These are phyloP conservation scores for Emergomyces africanus DNA, from an alignment of 2,329 filamentous ascomycete species.

Conservation along the genomic window DNA sequence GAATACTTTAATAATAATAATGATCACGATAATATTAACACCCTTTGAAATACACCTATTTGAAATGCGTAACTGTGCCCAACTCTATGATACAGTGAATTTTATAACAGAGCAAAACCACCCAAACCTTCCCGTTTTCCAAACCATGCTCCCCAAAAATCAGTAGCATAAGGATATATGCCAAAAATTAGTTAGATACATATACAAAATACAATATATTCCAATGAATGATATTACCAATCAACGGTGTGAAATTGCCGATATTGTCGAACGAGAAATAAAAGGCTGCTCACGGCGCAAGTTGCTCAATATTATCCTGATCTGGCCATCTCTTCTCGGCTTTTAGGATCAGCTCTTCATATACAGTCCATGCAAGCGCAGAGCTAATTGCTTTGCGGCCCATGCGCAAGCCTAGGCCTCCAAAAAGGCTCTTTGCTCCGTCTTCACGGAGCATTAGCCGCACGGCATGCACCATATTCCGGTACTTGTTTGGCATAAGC, in stretches of 20 bases:
- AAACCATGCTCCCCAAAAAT: background rate
- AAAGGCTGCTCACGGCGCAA: background rate
- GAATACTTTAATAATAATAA: background rate
- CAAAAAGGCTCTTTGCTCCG: conserved; percentile 66
- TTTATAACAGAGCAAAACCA: background rate
- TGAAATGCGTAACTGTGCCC: background rate
- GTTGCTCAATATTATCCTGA: conserved; percentile 15
- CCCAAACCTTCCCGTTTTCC: background rate
- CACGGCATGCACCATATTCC: conserved; percentile 67
- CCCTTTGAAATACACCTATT: background rate
- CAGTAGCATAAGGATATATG: background rate
- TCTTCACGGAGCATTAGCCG: conserved; percentile 71
- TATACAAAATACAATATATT: background rate
- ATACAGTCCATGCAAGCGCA: conserved; percentile 93
- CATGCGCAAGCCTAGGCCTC: conserved; percentile 76
- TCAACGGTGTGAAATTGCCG: background rate
- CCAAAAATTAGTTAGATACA: background rate
- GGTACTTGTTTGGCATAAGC: conserved; percentile 69
- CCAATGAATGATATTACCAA: background rate
- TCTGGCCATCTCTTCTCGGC: conserved; percentile 40
- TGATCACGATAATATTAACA: background rate
- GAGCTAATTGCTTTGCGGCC: conserved; percentile 83
- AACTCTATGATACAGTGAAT: background rate
- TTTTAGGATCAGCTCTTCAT: conserved; percentile 79
- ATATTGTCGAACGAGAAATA: background rate